Conservation (phyloP, 2,329 filamentous ascomycete genomes). For the Diatrype stigma region DNA sequence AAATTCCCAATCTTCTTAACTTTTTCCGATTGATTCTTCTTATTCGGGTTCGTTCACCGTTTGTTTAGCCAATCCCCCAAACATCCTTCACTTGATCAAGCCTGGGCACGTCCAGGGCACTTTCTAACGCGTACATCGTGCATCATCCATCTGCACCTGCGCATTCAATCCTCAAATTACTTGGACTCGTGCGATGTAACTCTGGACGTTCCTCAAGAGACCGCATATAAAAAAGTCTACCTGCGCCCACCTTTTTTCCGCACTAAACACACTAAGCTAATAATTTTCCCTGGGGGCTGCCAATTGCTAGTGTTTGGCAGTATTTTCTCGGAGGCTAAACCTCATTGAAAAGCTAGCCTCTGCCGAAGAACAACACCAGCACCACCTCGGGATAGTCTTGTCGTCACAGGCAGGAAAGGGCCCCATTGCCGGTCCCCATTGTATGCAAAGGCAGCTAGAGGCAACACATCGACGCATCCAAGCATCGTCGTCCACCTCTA, state of each 20-base stretch:
- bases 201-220: conserved; percentile 18
- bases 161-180: background rate
- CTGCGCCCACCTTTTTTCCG: conserved; percentile 20
- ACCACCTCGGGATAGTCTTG: conserved; percentile 16
- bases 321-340: conserved; percentile 20
- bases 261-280: conserved; percentile 29
- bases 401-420: conserved; percentile 20
- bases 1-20: background rate
- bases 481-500: background rate
- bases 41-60: background rate
- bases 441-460: conserved; percentile 1
- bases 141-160: background rate
- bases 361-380: conserved; percentile 13
- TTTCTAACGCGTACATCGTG: background rate
- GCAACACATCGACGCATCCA: too few species aligned
- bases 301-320: too few species aligned
- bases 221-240: conserved; percentile 26
- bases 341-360: conserved; percentile 15
- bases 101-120: too few species aligned
- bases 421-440: conserved; percentile 5
- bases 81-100: background rate
- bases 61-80: background rate
- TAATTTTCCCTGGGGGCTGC: conserved; percentile 7
- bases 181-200: conserved; percentile 1
- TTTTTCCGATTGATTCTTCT: conserved; percentile 1